Percentiles rank a stretch among this genome's conserved stretches.
Conservation (phyloP, 768 basidiomycete genomes). For the Lepiota venenata region DNA sequence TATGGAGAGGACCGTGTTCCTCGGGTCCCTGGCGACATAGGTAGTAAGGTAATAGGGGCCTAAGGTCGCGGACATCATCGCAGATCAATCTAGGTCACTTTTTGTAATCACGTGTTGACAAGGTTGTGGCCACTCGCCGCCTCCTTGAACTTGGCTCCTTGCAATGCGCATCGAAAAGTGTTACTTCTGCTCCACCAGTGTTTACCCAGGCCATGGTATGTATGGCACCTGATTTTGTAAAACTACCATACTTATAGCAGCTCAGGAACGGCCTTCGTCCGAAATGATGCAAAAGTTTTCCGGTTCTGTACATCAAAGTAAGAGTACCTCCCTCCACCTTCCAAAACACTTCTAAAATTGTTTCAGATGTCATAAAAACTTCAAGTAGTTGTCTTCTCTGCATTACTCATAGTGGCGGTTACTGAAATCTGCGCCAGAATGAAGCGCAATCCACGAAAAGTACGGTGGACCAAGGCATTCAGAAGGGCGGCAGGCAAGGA, state of each 20-base stretch:
- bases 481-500: slow-evolving; percentile 98
- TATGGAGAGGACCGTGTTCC: too few relatives aligned
- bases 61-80: too few relatives aligned
- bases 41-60: too few relatives aligned
- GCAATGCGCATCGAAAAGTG: slow-evolving; percentile 96
- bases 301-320: slow-evolving; percentile 98
- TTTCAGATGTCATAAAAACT: slow-evolving; percentile 94
- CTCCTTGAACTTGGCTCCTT: not conserved
- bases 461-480: slow-evolving; percentile 99
- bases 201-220: slow-evolving; percentile 94
- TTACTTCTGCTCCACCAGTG: slow-evolving; percentile 95
- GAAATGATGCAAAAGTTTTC: slow-evolving; percentile 98
- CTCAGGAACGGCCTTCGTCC: slow-evolving; percentile 88
- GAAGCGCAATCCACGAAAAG: slow-evolving; percentile 99
- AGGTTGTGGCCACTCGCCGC: too few relatives aligned
- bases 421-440: slow-evolving; percentile 51
- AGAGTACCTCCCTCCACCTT: slow-evolving; percentile 20
- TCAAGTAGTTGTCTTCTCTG: slow-evolving; percentile 64
- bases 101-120: too few relatives aligned
- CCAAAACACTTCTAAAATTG: not conserved
- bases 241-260: not conserved
- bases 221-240: not conserved
- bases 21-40: too few relatives aligned
- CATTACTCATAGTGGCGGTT: not conserved
- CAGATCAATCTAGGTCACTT: too few relatives aligned